phyloP scores from a whole-genome alignment of 2,329 filamentous ascomycete genomes.

The Colletotrichum sp. region DNA sequence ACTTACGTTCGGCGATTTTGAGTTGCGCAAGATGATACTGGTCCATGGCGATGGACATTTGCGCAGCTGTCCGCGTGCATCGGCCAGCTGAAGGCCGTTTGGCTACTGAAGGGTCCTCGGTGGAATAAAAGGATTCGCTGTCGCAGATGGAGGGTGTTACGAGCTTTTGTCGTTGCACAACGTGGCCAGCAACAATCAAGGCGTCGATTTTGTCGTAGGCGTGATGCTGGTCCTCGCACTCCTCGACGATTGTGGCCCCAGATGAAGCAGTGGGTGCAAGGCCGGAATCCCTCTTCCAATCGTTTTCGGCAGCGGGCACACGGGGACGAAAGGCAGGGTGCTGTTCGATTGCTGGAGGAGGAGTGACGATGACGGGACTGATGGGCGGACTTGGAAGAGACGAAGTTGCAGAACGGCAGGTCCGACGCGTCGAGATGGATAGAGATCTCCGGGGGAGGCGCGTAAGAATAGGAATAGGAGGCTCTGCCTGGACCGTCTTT shows the following conservation, averaged over 20 bases:
- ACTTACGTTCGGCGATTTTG: slow-evolving; percentile 17
- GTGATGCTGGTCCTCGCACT: slow-evolving; percentile 43
- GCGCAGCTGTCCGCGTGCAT: slow-evolving; percentile 1
- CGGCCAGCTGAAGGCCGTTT: not conserved
- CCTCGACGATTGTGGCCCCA: slow-evolving; percentile 41
- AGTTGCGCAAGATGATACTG: not conserved
- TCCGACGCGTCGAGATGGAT: slow-evolving; percentile 14
- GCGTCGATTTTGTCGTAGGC: slow-evolving; percentile 24
- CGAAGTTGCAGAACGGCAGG: slow-evolving; percentile 10
- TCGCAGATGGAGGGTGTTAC: slow-evolving; percentile 23
- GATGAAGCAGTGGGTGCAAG: slow-evolving; percentile 51
- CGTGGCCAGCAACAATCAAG: not conserved
- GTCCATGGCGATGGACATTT: not conserved
- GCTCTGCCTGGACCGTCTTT: slow-evolving; percentile 61
- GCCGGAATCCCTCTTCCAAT: slow-evolving; percentile 61
- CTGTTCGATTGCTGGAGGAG: slow-evolving; percentile 47
- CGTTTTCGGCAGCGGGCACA: slow-evolving; percentile 30
- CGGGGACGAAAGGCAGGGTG: slow-evolving; percentile 55
- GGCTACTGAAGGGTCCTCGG: not conserved
- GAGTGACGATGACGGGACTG: slow-evolving; percentile 35
- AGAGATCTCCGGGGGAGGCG: slow-evolving; percentile 40
- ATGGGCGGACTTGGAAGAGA: slow-evolving; percentile 18
- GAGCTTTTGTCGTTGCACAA: slow-evolving; percentile 23
- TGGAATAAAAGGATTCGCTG: slow-evolving; percentile 34
- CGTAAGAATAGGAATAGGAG: slow-evolving; percentile 59